These are phyloP conservation scores for Dothistroma pini DNA, from an alignment of 2,329 filamentous ascomycete genomes.

Conservation along the genomic window DNA sequence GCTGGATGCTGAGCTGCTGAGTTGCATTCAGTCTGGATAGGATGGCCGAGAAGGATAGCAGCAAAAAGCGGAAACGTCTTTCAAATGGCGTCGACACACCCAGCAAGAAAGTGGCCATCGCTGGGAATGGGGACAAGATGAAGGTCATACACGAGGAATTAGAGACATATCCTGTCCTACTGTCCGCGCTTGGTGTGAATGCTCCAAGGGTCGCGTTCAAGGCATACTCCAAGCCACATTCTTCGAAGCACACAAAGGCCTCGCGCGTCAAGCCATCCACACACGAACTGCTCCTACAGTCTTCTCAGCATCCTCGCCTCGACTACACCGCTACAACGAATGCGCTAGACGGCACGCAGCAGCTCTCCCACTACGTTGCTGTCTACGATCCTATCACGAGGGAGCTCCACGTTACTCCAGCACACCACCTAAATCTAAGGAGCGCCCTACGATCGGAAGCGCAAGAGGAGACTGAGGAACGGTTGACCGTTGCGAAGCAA, in stretches of 20 bases:
- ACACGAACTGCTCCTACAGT: constrained; percentile 57
- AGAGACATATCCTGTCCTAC: constrained; percentile 27
- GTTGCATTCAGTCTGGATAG: not conserved
- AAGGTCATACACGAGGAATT: constrained; percentile 28
- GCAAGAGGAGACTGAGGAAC: constrained; percentile 37
- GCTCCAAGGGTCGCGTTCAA: constrained; percentile 44
- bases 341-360: constrained; percentile 38
- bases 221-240: constrained; percentile 42
- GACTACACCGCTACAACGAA: constrained; percentile 51
- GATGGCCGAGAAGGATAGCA: constrained; percentile 35
- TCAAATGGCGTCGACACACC: constrained; percentile 43
- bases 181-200: constrained; percentile 42
- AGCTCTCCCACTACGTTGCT: constrained; percentile 58
- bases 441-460: constrained; percentile 46
- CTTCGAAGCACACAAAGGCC: constrained; percentile 26
- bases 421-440: constrained; percentile 54
- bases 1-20: not conserved
- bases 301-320: constrained; percentile 57
- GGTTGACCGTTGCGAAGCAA: constrained; percentile 52
- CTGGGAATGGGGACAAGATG: constrained; percentile 21
- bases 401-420: constrained; percentile 53
- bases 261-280: constrained; percentile 33
- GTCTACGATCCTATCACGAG: constrained; percentile 55
- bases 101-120: constrained; percentile 36
- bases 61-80: constrained; percentile 51